Conservation (phyloP, 352 stramenopile genomes). For the Globisporangium irregulare region DNA sequence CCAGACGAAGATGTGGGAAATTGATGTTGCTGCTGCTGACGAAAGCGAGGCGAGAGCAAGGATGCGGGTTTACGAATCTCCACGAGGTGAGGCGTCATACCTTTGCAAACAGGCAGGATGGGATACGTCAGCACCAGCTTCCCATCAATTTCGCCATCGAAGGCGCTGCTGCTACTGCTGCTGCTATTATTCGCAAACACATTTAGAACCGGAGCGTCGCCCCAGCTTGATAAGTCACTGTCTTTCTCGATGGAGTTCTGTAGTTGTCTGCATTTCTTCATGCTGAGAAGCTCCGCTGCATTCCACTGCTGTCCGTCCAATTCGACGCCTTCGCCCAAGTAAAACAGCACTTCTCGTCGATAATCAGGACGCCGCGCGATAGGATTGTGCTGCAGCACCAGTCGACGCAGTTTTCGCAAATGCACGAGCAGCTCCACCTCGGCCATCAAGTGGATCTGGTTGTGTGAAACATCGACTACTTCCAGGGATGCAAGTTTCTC, state of each 20-base stretch:
- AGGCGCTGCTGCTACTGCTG: background rate
- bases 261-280: constrained; percentile 62
- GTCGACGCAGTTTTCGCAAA: constrained; percentile 33
- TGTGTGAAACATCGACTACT: constrained; percentile 70
- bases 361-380: constrained; percentile 72
- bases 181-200: background rate
- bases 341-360: constrained; percentile 78
- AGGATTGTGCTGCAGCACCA: constrained; percentile 77
- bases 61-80: constrained; percentile 48
- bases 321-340: constrained; percentile 59
- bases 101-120: constrained; percentile 19
- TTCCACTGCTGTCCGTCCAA: constrained; percentile 67
- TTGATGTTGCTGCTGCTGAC: constrained; percentile 14
- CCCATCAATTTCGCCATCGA: background rate
- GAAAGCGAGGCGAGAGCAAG: constrained; percentile 24
- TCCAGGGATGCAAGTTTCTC: constrained; percentile 42
- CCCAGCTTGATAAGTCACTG: constrained; percentile 9
- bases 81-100: constrained; percentile 32
- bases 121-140: constrained; percentile 50
- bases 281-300: constrained; percentile 57
- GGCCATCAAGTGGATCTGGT: constrained; percentile 46
- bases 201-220: constrained; percentile 1
- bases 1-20: background rate
- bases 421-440: constrained; percentile 52
- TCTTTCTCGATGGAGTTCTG: constrained; percentile 17